phyloP scores from a whole-genome alignment of 441 rosid species.

The Corymbia calophylla region DNA sequence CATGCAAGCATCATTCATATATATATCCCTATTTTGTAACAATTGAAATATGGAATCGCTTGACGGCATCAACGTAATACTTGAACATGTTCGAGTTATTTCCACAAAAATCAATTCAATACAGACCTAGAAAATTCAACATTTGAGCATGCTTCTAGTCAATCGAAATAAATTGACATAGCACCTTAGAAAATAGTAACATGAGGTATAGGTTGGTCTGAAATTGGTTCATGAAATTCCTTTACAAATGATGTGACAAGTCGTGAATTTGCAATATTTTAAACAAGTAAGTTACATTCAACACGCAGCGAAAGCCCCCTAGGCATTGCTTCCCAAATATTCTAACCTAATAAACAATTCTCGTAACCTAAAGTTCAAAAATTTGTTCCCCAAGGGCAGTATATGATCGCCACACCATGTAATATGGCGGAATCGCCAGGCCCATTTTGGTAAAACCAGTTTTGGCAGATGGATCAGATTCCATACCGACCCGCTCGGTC shows the following conservation, averaged over 20 bases:
- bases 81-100: background rate
- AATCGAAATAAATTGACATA: background rate
- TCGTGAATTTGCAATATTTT: background rate
- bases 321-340: background rate
- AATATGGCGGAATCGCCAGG: background rate
- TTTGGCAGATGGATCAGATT: background rate
- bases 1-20: background rate
- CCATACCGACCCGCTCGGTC: background rate
- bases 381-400: background rate
- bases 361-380: background rate
- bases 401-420: background rate
- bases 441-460: background rate
- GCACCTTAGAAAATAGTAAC: background rate
- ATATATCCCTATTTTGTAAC: background rate
- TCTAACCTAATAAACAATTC: background rate
- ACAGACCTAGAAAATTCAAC: background rate
- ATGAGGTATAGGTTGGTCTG: background rate
- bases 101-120: background rate
- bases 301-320: background rate
- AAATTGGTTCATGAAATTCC: background rate
- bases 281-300: background rate
- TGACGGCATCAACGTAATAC: accelerated
- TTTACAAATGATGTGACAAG: background rate
- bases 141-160: background rate
- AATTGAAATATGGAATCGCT: accelerated